Conservation (phyloP, 2,329 filamentous ascomycete genomes). For the Paraphaeosphaeria minitans region DNA sequence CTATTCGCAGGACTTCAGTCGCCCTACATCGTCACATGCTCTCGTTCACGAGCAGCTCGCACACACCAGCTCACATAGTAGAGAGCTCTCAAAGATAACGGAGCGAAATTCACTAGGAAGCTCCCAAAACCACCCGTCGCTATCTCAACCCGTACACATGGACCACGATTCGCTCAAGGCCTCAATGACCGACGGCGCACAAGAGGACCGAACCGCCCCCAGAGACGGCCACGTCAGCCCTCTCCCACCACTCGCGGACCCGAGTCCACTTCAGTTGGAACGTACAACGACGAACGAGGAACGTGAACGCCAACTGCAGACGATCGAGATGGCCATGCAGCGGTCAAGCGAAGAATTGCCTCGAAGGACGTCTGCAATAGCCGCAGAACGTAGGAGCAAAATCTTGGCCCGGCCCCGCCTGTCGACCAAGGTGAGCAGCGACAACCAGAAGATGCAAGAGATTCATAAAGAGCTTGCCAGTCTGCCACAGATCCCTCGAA, state of each 20-base stretch:
- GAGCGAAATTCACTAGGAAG: constrained; percentile 11
- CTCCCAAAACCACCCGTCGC: constrained; percentile 19
- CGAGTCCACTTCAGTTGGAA: constrained; percentile 23
- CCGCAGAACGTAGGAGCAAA: constrained; percentile 15
- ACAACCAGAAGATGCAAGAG: constrained; percentile 26
- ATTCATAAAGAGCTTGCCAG: constrained; percentile 38
- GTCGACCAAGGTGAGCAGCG: constrained; percentile 14
- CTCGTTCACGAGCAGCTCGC: constrained; percentile 28
- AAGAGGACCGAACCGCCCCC: neutral
- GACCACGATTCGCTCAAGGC: neutral
- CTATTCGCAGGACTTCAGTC: constrained; percentile 27
- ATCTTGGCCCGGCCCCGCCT: constrained; percentile 5
- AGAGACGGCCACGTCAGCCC: constrained; percentile 15
- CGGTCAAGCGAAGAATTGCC: constrained; percentile 34
- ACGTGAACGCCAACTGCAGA: constrained; percentile 5
- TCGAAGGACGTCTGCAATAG: constrained; percentile 28
- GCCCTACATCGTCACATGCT: constrained; percentile 28
- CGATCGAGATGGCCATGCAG: constrained; percentile 18
- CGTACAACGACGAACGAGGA: constrained; percentile 22
- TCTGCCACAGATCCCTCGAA: constrained; percentile 37
- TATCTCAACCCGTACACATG: constrained; percentile 17
- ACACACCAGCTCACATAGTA: constrained; percentile 13
- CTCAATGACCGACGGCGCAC: constrained; percentile 1
- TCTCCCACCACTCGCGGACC: constrained; percentile 17
- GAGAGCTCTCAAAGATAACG: constrained; percentile 15